A percentile compares a stretch with the other conserved stretches of the same genome.
These are phyloP conservation scores for Hanseniaspora sp. DNA, from an alignment of 1,139 yeast genomes.

Conservation along the genomic window DNA sequence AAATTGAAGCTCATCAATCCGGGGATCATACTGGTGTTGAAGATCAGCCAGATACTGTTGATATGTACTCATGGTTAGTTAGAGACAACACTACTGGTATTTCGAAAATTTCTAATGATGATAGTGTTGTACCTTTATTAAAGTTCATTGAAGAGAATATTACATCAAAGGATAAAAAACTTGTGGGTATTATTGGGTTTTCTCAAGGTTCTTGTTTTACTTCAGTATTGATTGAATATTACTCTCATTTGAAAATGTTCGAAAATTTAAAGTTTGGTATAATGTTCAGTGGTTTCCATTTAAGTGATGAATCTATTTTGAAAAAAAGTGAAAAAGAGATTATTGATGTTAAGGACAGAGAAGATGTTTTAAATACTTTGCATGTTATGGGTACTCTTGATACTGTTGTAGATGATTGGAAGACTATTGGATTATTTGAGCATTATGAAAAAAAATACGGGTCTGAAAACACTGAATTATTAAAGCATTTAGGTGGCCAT, in stretches of 20 bases:
- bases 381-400: constrained; percentile 83
- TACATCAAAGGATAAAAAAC: constrained; percentile 38
- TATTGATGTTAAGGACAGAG: constrained; percentile 35
- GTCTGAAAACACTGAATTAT: constrained; percentile 37
- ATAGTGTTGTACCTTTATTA: constrained; percentile 23
- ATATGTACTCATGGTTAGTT: constrained; percentile 29
- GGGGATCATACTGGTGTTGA: constrained; percentile 15
- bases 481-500: constrained; percentile 78
- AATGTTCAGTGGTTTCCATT: constrained; percentile 65
- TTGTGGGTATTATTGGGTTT: constrained; percentile 73
- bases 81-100: constrained; percentile 22
- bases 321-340: neutral
- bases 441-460: constrained; percentile 33
- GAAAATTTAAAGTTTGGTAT: constrained; percentile 51
- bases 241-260: constrained; percentile 30
- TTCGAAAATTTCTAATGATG: constrained; percentile 23
- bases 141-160: constrained; percentile 41
- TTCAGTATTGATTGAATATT: constrained; percentile 41
- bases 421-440: constrained; percentile 50
- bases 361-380: constrained; percentile 42
- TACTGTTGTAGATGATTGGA: constrained; percentile 71
- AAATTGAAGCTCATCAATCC: constrained; percentile 11
- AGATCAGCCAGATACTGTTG: constrained; percentile 15
- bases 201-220: constrained; percentile 89
- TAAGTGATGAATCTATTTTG: constrained; percentile 38